Conservation (phyloP, 192 early-diverging fungal species). For the Lobosporangium transversale region DNA sequence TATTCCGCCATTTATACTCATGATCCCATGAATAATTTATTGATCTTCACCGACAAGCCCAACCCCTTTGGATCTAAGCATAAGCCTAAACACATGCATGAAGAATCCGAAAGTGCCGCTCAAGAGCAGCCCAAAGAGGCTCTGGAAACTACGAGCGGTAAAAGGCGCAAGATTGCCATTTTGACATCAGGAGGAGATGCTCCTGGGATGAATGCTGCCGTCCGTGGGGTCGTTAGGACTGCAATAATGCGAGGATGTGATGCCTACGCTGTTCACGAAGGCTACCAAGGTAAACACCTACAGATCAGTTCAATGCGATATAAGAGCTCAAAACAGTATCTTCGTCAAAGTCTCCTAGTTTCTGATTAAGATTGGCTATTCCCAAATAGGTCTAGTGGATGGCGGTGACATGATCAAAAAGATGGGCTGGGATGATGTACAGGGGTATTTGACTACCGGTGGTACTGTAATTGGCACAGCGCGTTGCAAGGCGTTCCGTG, state of each 20-base stretch:
- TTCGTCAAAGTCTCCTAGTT: neutral
- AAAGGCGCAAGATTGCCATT: conserved; percentile 86
- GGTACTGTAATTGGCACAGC: conserved; percentile 97
- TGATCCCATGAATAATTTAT: conserved; percentile 86
- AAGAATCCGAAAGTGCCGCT: conserved; percentile 2
- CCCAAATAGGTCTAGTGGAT: conserved; percentile 92
- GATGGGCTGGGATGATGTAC: conserved; percentile 91
- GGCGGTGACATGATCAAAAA: conserved; percentile 88
- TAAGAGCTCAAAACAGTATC: too few species aligned
- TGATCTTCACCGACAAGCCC: conserved; percentile 75
- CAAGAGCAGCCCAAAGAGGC: neutral
- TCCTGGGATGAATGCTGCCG: conserved; percentile 98
- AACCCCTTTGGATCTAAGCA: conserved; percentile 57
- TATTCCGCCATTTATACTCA: conserved; percentile 60
- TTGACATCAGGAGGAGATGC: conserved; percentile 96
- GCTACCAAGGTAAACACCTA: conserved; percentile 82
- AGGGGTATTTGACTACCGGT: conserved; percentile 85
- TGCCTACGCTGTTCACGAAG: conserved; percentile 93
- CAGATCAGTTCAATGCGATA: too few species aligned
- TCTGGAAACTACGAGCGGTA: neutral
- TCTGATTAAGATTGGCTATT: neutral
- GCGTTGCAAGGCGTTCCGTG: conserved; percentile 87
- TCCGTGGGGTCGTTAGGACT: conserved; percentile 89
- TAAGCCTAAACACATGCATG: conserved; percentile 8
- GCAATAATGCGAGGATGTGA: conserved; percentile 84